Percentiles rank a stretch among this genome's conserved stretches.
These are phyloP conservation scores for Phytophthora quininea DNA, from an alignment of 352 stramenopile species.

Conservation along the genomic window DNA sequence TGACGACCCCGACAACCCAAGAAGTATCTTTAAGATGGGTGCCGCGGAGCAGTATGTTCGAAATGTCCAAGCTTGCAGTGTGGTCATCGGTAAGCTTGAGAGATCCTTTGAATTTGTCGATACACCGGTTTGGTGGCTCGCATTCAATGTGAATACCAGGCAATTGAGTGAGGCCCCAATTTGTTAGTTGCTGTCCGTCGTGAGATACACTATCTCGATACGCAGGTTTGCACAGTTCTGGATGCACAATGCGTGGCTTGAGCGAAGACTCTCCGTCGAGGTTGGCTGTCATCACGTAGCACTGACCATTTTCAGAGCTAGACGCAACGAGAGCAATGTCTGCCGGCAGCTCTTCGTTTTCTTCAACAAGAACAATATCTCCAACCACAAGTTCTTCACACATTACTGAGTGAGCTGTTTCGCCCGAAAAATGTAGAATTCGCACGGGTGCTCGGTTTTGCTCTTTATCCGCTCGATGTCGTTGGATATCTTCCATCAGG, in stretches of 20 bases:
- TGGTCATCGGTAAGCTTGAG: constrained; percentile 34
- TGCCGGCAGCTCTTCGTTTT: constrained; percentile 76
- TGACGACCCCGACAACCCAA: constrained; percentile 70
- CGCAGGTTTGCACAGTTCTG: constrained; percentile 33
- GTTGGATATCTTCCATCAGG: constrained; percentile 80
- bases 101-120: constrained; percentile 86
- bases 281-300: constrained; percentile 87
- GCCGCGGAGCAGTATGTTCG: constrained; percentile 75
- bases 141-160: constrained; percentile 37
- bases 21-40: constrained; percentile 76
- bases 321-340: constrained; percentile 74
- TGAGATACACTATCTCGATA: constrained; percentile 29
- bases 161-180: constrained; percentile 12
- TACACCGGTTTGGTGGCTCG: constrained; percentile 56
- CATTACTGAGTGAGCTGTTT: constrained; percentile 11
- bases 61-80: constrained; percentile 57
- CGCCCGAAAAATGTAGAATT: constrained; percentile 28
- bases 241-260: constrained; percentile 74
- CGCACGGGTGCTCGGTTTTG: constrained; percentile 56
- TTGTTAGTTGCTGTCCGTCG: constrained; percentile 33
- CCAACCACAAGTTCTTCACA: constrained; percentile 77
- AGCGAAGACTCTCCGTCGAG: constrained; percentile 91
- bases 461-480: constrained; percentile 68
- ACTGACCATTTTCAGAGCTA: constrained; percentile 61
- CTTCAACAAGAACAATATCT: constrained; percentile 72